Conservation (phyloP, 2,329 filamentous ascomycete species). For the Pyrenophora seminiperda region DNA sequence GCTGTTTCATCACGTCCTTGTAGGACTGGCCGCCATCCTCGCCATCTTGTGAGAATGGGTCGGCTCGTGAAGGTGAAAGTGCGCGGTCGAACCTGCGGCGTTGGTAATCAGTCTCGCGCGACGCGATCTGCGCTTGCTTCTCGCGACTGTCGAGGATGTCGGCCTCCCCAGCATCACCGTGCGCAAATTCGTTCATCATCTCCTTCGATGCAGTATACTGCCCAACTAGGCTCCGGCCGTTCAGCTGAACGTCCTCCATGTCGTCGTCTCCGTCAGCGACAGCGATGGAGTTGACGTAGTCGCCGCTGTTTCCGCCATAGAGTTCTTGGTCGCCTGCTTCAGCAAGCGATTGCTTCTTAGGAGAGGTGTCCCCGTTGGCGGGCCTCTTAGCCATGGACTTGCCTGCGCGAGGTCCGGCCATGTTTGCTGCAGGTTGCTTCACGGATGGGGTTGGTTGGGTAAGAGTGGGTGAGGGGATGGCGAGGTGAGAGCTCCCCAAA, state of each 20-base stretch:
- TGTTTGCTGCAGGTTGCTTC: conserved; percentile 37
- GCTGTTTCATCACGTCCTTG: conserved; percentile 85
- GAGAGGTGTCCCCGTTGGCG: conserved; percentile 77
- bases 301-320: conserved; percentile 73
- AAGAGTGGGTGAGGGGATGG: conserved; percentile 18
- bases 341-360: conserved; percentile 88
- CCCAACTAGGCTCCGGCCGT: conserved; percentile 78
- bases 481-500: conserved; percentile 16
- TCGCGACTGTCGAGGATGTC: conserved; percentile 86
- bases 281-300: conserved; percentile 90
- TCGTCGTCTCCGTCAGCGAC: conserved; percentile 77
- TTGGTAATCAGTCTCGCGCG: conserved; percentile 96
- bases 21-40: conserved; percentile 80
- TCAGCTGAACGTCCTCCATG: conserved; percentile 70
- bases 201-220: conserved; percentile 93
- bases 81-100: conserved; percentile 87
- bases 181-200: conserved; percentile 93
- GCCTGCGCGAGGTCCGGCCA: conserved; percentile 44
- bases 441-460: conserved; percentile 15
- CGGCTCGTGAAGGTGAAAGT: conserved; percentile 82
- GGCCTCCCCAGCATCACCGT: conserved; percentile 87
- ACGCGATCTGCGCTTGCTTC: conserved; percentile 86
- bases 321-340: conserved; percentile 87
- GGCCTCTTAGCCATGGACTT: conserved; percentile 82
- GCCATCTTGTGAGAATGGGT: conserved; percentile 80